Evolutionary conservation across 148 eudicot species (phyloP).

Genomic region (Arctostaphylos glauca): DNA sequence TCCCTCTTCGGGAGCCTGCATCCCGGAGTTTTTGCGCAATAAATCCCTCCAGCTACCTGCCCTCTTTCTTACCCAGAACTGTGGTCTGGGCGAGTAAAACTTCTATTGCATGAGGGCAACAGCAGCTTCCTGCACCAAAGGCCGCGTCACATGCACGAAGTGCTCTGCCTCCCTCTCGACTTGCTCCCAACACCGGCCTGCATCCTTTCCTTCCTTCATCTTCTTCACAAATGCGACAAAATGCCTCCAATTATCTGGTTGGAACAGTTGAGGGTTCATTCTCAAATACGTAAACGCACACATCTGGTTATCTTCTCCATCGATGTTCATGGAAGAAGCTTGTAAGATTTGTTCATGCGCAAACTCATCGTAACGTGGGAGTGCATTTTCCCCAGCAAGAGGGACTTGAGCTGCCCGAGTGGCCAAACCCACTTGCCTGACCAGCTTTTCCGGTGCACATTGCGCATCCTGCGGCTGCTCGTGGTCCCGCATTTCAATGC

Average conservation of each 20-base stretch:
- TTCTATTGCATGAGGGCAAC: conserved; percentile 59
- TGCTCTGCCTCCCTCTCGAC: conserved; percentile 89
- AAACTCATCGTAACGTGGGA: conserved; percentile 76
- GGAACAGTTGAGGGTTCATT: conserved; percentile 80
- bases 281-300: conserved; percentile 94
- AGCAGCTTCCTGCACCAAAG: conserved; percentile 82
- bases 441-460: conserved; percentile 90
- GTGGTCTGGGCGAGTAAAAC: not conserved
- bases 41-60: too few species aligned
- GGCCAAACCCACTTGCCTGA: conserved; percentile 73
- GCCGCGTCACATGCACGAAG: conserved; percentile 68
- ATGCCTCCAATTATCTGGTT: conserved; percentile 80
- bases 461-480: conserved; percentile 94
- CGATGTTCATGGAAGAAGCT: conserved; percentile 46
- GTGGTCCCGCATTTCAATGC: conserved; percentile 92
- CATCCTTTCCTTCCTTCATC: conserved; percentile 81
- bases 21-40: too few species aligned
- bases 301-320: conserved; percentile 59
- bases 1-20: too few species aligned
- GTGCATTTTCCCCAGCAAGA: conserved; percentile 83
- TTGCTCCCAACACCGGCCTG: conserved; percentile 58
- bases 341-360: conserved; percentile 78
- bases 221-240: conserved; percentile 87
- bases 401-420: conserved; percentile 67
- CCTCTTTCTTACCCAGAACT: too few species aligned